These are phyloP conservation scores for Schizochytrium sp. DNA, from an alignment of 108 stramenopile species.

Conservation along the genomic window DNA sequence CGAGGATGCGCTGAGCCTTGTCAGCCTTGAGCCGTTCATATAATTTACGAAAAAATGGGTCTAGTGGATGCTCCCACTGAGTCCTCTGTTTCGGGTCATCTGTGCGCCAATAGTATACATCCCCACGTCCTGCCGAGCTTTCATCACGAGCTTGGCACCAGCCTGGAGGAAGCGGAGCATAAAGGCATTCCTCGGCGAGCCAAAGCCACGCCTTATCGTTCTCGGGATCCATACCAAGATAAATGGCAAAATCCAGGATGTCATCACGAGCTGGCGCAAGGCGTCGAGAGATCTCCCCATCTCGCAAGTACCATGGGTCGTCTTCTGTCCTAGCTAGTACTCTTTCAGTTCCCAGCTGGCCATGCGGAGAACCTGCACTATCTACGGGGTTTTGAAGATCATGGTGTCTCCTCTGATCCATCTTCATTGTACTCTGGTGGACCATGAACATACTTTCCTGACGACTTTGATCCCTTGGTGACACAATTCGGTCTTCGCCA, in stretches of 20 bases:
- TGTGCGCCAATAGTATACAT: neutral
- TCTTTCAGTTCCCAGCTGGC: too few species aligned
- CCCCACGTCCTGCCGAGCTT: neutral
- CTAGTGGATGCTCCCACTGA: slow-evolving; percentile 56
- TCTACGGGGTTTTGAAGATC: too few species aligned
- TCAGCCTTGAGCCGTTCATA: slow-evolving; percentile 29
- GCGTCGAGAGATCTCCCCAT: slow-evolving; percentile 9
- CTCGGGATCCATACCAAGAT: slow-evolving; percentile 48
- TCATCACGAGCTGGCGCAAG: slow-evolving; percentile 17
- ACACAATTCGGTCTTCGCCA: neutral
- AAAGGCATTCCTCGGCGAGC: slow-evolving; percentile 51
- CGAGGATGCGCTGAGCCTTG: slow-evolving; percentile 7
- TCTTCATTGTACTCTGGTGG: too few species aligned
- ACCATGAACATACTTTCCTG: neutral
- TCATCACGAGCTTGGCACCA: slow-evolving; percentile 40
- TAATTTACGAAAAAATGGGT: slow-evolving; percentile 46
- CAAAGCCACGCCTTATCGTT: slow-evolving; percentile 47
- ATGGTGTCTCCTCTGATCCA: too few species aligned
- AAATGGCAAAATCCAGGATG: slow-evolving; percentile 57
- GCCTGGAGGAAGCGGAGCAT: slow-evolving; percentile 50
- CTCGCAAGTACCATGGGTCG: neutral
- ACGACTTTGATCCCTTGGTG: neutral
- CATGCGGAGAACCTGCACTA: too few species aligned
- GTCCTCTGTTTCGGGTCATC: slow-evolving; percentile 27
- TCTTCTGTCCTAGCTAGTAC: neutral